Conservation (phyloP, 495 filamentous ascomycete genomes). For the Daldinia vernicosa region DNA sequence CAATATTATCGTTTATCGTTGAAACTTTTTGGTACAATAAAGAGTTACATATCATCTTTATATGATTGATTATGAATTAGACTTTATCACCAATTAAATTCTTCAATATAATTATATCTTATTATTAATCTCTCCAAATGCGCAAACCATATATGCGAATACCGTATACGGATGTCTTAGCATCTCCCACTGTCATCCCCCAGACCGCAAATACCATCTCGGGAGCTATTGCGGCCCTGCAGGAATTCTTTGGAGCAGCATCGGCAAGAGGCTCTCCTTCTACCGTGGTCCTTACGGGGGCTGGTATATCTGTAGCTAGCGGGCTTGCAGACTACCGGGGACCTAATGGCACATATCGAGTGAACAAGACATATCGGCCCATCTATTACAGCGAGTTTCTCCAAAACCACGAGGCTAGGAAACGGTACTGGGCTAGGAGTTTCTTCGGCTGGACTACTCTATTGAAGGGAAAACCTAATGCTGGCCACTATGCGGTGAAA, state of each 20-base stretch:
- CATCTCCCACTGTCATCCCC: slow-evolving; percentile 80
- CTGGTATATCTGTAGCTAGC: slow-evolving; percentile 91
- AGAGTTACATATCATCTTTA: neutral
- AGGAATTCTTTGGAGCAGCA: slow-evolving; percentile 73
- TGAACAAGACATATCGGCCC: slow-evolving; percentile 87
- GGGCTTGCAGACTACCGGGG: slow-evolving; percentile 95
- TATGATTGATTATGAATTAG: neutral
- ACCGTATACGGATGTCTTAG: slow-evolving; percentile 86
- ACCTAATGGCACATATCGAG: slow-evolving; percentile 86
- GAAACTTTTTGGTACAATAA: neutral
- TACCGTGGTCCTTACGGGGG: slow-evolving; percentile 84
- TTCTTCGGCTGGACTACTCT: slow-evolving; percentile 91
- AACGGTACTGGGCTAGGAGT: slow-evolving; percentile 95
- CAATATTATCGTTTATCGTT: slow-evolving; percentile 10
- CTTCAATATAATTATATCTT: slow-evolving; percentile 5
- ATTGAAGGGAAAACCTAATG: slow-evolving; percentile 79
- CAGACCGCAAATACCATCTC: slow-evolving; percentile 69
- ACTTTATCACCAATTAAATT: slow-evolving; percentile 1
- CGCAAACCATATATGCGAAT: slow-evolving; percentile 81
- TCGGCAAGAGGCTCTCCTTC: slow-evolving; percentile 56
- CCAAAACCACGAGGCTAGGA: slow-evolving; percentile 81
- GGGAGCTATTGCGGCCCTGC: slow-evolving; percentile 80
- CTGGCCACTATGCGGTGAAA: slow-evolving; percentile 77
- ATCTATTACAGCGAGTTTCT: slow-evolving; percentile 94
- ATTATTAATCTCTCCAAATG: slow-evolving; percentile 54